Percentiles rank a stretch among this genome's conserved stretches.
Conservation (phyloP, 2,329 filamentous ascomycete genomes). For the Hypoxylon sp. region DNA sequence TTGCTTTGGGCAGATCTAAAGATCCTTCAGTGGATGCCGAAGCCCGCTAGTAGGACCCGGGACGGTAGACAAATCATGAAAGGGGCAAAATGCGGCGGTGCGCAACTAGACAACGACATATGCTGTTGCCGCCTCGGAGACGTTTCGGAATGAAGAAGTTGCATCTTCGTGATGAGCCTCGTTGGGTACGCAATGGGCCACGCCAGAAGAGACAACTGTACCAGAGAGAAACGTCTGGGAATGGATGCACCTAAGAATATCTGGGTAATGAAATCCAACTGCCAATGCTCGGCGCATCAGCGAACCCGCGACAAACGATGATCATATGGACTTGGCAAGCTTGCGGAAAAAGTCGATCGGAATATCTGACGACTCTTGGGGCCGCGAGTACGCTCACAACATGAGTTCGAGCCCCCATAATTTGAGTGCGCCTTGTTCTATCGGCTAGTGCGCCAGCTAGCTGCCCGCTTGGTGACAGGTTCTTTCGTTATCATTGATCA, state of each 20-base stretch:
- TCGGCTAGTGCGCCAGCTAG: conserved; percentile 29
- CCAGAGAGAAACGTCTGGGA: conserved; percentile 15
- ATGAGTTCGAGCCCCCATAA: conserved; percentile 19
- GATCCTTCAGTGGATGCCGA: conserved; percentile 35
- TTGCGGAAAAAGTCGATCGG: conserved; percentile 29
- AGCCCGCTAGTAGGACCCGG: conserved; percentile 20
- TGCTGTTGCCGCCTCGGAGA: conserved; percentile 36
- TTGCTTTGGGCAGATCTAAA: conserved; percentile 39
- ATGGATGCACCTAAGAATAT: conserved; percentile 33
- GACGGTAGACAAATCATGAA: conserved; percentile 31
- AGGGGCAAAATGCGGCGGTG: conserved; percentile 37
- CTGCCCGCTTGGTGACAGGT: conserved; percentile 13
- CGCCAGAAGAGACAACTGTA: conserved; percentile 33
- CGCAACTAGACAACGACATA: conserved; percentile 39
- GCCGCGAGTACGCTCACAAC: conserved; percentile 12
- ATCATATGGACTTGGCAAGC: conserved; percentile 41
- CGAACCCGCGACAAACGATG: conserved; percentile 31
- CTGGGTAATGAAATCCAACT: conserved; percentile 27
- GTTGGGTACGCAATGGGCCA: conserved; percentile 35
- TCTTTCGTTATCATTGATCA: conserved; percentile 19
- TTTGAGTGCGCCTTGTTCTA: conserved; percentile 8
- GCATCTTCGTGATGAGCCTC: conserved; percentile 27
- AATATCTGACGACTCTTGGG: conserved; percentile 30
- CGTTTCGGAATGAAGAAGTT: conserved; percentile 35
- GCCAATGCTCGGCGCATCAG: conserved; percentile 44